Conservation (phyloP, 2,329 filamentous ascomycete species). For the Pseudocercospora fuligena region DNA sequence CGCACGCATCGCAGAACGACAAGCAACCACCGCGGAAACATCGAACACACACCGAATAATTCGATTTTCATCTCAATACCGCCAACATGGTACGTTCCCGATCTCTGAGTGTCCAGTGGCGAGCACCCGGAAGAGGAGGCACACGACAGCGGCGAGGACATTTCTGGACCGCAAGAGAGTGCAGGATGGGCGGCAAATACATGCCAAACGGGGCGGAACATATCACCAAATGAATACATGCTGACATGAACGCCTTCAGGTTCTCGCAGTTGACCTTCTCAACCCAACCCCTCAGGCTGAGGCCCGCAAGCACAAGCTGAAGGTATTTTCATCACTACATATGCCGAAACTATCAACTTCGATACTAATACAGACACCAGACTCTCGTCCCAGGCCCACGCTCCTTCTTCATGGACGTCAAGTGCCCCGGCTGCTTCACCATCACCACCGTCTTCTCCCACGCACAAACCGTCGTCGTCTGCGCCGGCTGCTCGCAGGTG, state of each 20-base stretch:
- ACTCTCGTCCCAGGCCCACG: slow-evolving; percentile 88
- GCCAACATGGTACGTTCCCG: slow-evolving; percentile 38
- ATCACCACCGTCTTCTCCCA: slow-evolving; percentile 99
- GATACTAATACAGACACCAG: slow-evolving; percentile 26
- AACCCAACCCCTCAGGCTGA: slow-evolving; percentile 98
- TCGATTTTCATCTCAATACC: slow-evolving; percentile 32
- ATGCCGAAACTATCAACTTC: slow-evolving; percentile 9
- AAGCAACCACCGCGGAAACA: slow-evolving; percentile 21
- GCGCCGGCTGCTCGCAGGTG: slow-evolving; percentile 98
- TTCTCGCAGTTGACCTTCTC: slow-evolving; percentile 99
- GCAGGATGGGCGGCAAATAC: slow-evolving; percentile 8
- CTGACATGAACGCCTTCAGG: slow-evolving; percentile 60
- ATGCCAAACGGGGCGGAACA: not conserved
- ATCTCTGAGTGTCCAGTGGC: slow-evolving; percentile 25
- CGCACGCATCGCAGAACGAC: slow-evolving; percentile 29
- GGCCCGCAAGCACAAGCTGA: slow-evolving; percentile 99
- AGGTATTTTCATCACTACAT: slow-evolving; percentile 64
- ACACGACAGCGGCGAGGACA: slow-evolving; percentile 32
- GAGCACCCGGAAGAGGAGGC: slow-evolving; percentile 24
- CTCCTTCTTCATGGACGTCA: slow-evolving; percentile 99
- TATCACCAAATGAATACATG: slow-evolving; percentile 10
- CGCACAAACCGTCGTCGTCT: slow-evolving; percentile 99
- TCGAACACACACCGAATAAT: slow-evolving; percentile 18
- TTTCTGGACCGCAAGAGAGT: slow-evolving; percentile 10
- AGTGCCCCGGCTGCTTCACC: slow-evolving; percentile 99